phyloP scores from a whole-genome alignment of 2,329 filamentous ascomycete species.

The Trichophaea hybrida region DNA sequence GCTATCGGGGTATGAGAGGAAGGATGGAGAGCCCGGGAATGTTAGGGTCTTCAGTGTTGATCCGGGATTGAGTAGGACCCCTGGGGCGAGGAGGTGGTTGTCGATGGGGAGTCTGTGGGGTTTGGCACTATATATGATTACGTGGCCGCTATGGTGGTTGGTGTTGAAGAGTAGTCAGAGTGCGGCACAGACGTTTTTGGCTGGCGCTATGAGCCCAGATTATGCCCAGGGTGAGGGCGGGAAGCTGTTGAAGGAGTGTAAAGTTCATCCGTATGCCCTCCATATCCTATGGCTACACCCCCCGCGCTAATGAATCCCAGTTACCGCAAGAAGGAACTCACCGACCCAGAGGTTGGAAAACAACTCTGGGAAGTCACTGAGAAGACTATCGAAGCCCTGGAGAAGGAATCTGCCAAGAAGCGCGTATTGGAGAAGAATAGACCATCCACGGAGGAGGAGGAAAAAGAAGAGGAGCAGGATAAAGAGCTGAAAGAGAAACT shows the following conservation, averaged over 20 bases:
- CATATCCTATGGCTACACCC: neutral
- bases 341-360: conserved; percentile 66
- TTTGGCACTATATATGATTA: conserved; percentile 57
- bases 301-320: conserved; percentile 3
- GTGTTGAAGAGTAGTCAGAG: conserved; percentile 70
- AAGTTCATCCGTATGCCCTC: conserved; percentile 27
- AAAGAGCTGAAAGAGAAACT: conserved; percentile 31
- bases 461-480: conserved; percentile 29
- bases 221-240: conserved; percentile 52
- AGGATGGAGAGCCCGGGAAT: conserved; percentile 69
- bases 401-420: conserved; percentile 60
- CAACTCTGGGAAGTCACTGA: conserved; percentile 83
- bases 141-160: conserved; percentile 74
- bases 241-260: conserved; percentile 76
- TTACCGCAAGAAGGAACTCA: conserved; percentile 44
- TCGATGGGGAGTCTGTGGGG: conserved; percentile 73
- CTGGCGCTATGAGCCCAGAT: conserved; percentile 67
- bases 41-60: conserved; percentile 75
- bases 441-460: conserved; percentile 27
- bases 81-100: conserved; percentile 75
- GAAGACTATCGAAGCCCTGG: conserved; percentile 62
- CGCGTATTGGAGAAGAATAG: conserved; percentile 41
- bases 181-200: conserved; percentile 75
- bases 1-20: conserved; percentile 66
- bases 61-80: conserved; percentile 70